Base-by-base conservation (phyloP, 306 rosid species). In the Astragalus membranaceus region DNA sequence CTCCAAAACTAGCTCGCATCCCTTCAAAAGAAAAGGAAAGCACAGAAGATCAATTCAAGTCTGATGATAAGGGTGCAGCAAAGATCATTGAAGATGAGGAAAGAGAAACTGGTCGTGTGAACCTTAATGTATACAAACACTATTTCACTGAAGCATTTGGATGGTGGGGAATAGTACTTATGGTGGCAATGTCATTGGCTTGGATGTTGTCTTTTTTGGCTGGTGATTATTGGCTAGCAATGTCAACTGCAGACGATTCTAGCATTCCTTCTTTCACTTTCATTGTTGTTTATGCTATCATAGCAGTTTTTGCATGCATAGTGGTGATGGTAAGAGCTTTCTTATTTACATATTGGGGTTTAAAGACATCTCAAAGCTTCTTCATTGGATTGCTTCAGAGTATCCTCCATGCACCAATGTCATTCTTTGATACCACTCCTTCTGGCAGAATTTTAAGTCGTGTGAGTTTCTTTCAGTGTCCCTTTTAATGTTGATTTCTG, bases 401-500 rank as follows among this genome's bases (percentile, higher is more conserved):
- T 78, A 81, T 92, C 63, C 69, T 89, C 17, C 96, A 81, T 78
- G 98, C 98, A 35, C 98, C 96, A 37, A 89, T 92, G 94, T 87
- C 98, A 54, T 92, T 92, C 81, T 92, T 89, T 35, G 98, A 92
- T 70, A 92, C 98, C 14, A 92, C 98, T 43, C 98, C 98, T 70
- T 92, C 98, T 10, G 98, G 98, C 67, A 79, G 98, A 80, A 72
- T 92, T 39, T 74, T 92, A 64, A 92, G 98, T 80, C 90, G 98
- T 77, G 97, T 92, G 81, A 84, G 91, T 70, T 46, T 20, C 48
- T 3, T 10, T 20, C 23, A 20, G 23, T 20, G 23, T 20, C 23
- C 23, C 23, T 20, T 20, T 2, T 20, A 20, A 20, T 20, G 23
- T 20, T 20, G 23, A 20, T 20, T 20, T 26, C 30, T 26, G 30